A percentile compares a stretch with the other conserved stretches of the same genome.
Conservation (phyloP, 768 basidiomycete genomes). For the Leccinum variicolor region DNA sequence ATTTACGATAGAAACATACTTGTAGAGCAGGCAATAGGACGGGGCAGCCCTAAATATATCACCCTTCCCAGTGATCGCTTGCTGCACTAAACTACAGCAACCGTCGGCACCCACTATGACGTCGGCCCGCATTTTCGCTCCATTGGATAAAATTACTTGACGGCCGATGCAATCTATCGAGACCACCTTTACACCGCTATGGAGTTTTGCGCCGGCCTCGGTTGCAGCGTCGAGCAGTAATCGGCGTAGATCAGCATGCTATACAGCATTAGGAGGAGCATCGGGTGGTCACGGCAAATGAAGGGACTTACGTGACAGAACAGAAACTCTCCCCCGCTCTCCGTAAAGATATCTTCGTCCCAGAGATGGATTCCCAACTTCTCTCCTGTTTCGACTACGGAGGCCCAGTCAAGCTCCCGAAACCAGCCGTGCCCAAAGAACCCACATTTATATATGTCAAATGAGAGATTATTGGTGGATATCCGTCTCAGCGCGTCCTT, state of each 20-base stretch:
- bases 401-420: constrained; percentile 5
- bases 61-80: constrained; percentile 29
- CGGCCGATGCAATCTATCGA: constrained; percentile 31
- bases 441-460: constrained; percentile 29
- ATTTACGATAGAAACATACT: constrained; percentile 29
- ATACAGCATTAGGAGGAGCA: not conserved
- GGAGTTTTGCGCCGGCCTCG: constrained; percentile 46
- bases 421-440: not conserved
- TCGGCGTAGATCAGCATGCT: constrained; percentile 53
- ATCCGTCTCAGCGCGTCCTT: constrained; percentile 40
- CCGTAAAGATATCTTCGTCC: constrained; percentile 44
- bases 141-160: constrained; percentile 38
- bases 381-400: constrained; percentile 42
- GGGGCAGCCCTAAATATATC: constrained; percentile 28
- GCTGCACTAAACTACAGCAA: constrained; percentile 39
- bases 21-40: constrained; percentile 39
- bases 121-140: constrained; percentile 45
- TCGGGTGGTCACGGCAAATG: not conserved
- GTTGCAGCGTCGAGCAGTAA: constrained; percentile 46
- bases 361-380: constrained; percentile 44
- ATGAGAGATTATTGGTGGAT: constrained; percentile 17
- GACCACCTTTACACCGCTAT: constrained; percentile 39
- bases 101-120: constrained; percentile 64
- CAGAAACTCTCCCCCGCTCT: constrained; percentile 48
- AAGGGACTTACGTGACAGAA: constrained; percentile 42